Evolutionary conservation across 1,284 basidiomycete genomes (phyloP).

Genomic region (Moniliella sp.): DNA sequence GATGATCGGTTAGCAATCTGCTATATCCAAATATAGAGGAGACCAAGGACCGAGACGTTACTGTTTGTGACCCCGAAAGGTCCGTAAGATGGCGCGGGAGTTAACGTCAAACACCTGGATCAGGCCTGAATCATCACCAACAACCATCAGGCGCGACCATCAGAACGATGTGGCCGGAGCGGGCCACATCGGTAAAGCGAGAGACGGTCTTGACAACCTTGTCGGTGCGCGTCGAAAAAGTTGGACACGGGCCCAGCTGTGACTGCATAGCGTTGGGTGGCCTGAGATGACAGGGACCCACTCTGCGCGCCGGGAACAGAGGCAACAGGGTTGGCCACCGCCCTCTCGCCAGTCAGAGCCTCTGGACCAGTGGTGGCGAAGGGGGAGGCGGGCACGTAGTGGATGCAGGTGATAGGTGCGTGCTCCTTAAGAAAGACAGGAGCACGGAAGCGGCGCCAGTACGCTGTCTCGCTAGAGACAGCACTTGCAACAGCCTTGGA

Average conservation of each 20-base stretch:
- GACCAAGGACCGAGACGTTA: too few relatives aligned
- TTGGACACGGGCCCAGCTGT: constrained; percentile 78
- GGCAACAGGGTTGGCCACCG: neutral
- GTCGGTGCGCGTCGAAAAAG: constrained; percentile 80
- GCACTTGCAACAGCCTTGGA: neutral
- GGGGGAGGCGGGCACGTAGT: constrained; percentile 19
- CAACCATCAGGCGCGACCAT: constrained; percentile 85
- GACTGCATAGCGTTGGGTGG: constrained; percentile 67
- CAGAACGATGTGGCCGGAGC: constrained; percentile 45
- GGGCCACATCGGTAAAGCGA: constrained; percentile 77
- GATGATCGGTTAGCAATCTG: too few relatives aligned
- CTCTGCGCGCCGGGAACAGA: too few relatives aligned
- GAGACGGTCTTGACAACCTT: constrained; percentile 88
- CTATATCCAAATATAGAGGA: too few relatives aligned
- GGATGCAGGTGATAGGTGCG: constrained; percentile 27
- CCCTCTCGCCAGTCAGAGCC: neutral
- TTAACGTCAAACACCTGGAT: constrained; percentile 90
- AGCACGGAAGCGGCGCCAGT: constrained; percentile 26
- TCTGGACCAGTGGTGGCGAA: neutral
- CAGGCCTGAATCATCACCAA: constrained; percentile 77
- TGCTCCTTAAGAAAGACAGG: constrained; percentile 30
- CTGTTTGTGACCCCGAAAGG: constrained; percentile 75
- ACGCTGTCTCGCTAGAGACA: neutral
- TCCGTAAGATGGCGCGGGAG: constrained; percentile 75
- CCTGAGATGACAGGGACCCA: too few relatives aligned